Base-by-base conservation (phyloP, 202 grass and related monocot species). In the Panicum virgatum region DNA sequence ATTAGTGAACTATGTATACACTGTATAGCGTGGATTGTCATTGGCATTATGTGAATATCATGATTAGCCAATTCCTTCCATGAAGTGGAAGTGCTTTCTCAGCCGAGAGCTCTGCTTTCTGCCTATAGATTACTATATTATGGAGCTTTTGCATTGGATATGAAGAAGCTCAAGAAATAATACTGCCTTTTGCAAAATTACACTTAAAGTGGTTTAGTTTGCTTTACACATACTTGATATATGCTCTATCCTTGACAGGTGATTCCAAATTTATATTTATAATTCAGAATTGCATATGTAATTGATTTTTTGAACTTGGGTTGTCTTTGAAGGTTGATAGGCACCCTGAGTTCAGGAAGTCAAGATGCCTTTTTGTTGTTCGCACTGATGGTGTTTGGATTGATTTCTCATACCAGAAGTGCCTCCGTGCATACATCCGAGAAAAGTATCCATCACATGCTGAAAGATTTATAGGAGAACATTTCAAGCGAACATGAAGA, bases 361-460 rank as follows among this genome's bases (percentile, higher is more conserved):
- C 95, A 36, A 94, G 95, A 74, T 98, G 95, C 58, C 95, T 98
- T 50, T 98, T 98, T 48, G 92, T 98, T 42, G 88, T 98, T 67
- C 79, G 95, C 38, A 98, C 84, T 16, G 90, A 94, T 27, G 95
- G 95, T 76, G 86, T 77, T 48, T 98, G 95, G 92, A 93, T 94
- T 32, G 95, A 98, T 86, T 98, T 98, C 50, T 98, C 95, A 1
- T 98, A 98, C 75, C 95, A 93, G 88, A 98, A 98, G 82, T 98
- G 95, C 57, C 84, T 98, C 29, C 76, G 92, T 47, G 82, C 90
- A 80, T 98, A 98, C 73, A 80, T 98, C 37, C 79, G 84, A 51
- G 86, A 88, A 61, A 94, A 86, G 27, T 95, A 98, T 62, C 95
- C 88, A 3, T 83, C 78, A 30, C 84, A 98, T 81, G 95, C 88